phyloP scores from a whole-genome alignment of 2,329 filamentous ascomycete species.

The Beauveria rudraprayagi region DNA sequence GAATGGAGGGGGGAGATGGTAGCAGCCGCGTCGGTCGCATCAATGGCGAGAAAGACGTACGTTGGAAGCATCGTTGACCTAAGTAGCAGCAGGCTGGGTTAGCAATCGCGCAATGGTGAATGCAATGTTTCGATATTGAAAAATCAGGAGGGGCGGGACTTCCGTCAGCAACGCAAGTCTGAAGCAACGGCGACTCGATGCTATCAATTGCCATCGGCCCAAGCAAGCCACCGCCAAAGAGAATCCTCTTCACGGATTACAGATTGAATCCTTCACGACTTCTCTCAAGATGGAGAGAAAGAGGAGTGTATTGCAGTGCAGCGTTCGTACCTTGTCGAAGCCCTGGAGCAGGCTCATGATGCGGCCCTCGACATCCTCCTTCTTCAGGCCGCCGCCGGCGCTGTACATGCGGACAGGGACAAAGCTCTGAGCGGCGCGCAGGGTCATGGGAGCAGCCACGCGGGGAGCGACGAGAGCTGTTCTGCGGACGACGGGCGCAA shows the following conservation, averaged over 20 bases:
- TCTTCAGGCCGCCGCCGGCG: slow-evolving; percentile 66
- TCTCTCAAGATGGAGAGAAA: not conserved
- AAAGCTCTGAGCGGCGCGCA: slow-evolving; percentile 54
- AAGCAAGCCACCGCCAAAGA: not conserved
- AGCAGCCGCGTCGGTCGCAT: not conserved
- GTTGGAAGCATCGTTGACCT: slow-evolving; percentile 62
- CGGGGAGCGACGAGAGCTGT: slow-evolving; percentile 45
- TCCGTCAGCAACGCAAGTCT: not conserved
- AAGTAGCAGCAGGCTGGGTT: slow-evolving; percentile 4
- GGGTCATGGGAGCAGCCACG: slow-evolving; percentile 51
- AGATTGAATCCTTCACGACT: too few relatives aligned
- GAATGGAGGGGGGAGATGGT: not conserved
- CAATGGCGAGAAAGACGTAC: slow-evolving; percentile 34
- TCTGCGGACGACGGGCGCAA: slow-evolving; percentile 49
- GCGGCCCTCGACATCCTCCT: slow-evolving; percentile 81
- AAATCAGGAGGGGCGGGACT: not conserved
- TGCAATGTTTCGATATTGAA: not conserved
- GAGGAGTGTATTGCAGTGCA: slow-evolving; percentile 32
- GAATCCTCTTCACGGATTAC: not conserved
- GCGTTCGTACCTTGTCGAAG: slow-evolving; percentile 70
- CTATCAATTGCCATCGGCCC: not conserved
- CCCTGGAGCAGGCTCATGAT: slow-evolving; percentile 90
- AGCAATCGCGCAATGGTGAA: not conserved
- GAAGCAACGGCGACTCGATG: not conserved
- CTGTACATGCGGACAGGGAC: slow-evolving; percentile 78